Base-by-base conservation (phyloP, 805 yeast genomes). In the Metschnikowia kunwiensis region DNA sequence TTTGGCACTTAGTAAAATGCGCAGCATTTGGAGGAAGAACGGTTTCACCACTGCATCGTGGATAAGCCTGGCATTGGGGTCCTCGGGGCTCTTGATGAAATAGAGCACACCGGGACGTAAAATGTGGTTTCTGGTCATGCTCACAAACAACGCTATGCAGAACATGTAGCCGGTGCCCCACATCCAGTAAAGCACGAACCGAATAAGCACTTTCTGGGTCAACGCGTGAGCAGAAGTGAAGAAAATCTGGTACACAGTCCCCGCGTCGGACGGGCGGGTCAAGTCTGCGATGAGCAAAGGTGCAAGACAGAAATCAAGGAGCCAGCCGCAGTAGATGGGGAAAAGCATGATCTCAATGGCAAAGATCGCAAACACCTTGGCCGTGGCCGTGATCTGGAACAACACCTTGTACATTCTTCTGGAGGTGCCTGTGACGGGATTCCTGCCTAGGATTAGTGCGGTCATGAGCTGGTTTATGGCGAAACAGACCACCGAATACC, bases 11-110 rank as follows among this genome's bases (percentile, higher is more conserved):
- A 86, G 60, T 2, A 70, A 69, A 20, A 89, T 80, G 44, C 95
- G 71, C 19, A 82, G 77, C 15, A 89, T 44, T 55, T 93, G 97
- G 30, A 82, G 64, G 7, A 60, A 45, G 51, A 91, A 73, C 1
- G 96, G 85, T 47, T 84, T 78, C 40, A 84, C 82, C 35, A 93
- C 60, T 1, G 95, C 93, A 55, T 89, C 96, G 47, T 87, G 91
- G 27, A 91, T 73, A 9, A 93, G 75, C 47, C 91, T 78, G 30
- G 87, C 80, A 49, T 86, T 83, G 25, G 95, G 96, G 55, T 93
- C 97, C 50, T 88, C 96, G 4, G 96, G 96, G 15, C 95, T 87
- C 50, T 96, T 75, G 42, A 93, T 84, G 63, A 93, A 93, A 58
- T 79, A 93, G 30, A 93, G 67, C 7, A 86, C 96, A 9, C 98